Evolutionary conservation across 495 filamentous ascomycete species (phyloP).

Genomic region (Lasiosphaeriaceae sp.): DNA sequence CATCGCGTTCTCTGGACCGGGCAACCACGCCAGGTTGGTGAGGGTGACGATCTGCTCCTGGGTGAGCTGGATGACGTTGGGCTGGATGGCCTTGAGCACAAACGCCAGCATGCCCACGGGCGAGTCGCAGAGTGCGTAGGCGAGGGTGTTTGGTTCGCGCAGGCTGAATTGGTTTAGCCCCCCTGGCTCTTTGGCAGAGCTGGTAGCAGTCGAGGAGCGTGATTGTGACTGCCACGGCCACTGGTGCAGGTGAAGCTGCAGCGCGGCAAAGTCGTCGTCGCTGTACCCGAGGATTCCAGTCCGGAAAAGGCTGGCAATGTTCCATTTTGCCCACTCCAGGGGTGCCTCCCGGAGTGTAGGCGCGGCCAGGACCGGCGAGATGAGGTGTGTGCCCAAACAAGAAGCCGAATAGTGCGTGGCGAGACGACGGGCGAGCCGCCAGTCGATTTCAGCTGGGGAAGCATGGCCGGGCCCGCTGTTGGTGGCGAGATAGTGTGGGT

Average conservation of each 20-base stretch:
- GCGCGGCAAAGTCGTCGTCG: constrained; percentile 32
- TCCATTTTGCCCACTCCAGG: constrained; percentile 41
- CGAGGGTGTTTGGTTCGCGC: constrained; percentile 43
- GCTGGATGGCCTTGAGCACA: constrained; percentile 33
- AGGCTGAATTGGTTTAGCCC: not conserved
- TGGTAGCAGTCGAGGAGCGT: no score
- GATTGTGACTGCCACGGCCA: no score
- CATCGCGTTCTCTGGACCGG: constrained; percentile 44
- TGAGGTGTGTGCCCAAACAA: constrained; percentile 63
- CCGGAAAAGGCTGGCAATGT: constrained; percentile 36
- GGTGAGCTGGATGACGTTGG: constrained; percentile 7
- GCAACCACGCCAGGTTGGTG: constrained; percentile 45
- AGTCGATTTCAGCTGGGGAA: constrained; percentile 43
- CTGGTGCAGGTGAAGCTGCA: not conserved
- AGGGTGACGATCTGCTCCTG: constrained; percentile 42
- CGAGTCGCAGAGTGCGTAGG: constrained; percentile 52
- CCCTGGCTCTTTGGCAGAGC: not conserved
- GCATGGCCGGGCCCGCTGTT: constrained; percentile 30
- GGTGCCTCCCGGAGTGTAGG: constrained; percentile 32
- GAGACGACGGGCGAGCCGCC: constrained; percentile 54
- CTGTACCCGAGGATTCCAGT: constrained; percentile 39
- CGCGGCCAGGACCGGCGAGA: constrained; percentile 35
- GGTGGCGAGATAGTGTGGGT: constrained; percentile 57
- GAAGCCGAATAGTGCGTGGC: constrained; percentile 49
- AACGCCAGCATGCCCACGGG: constrained; percentile 48